phyloP scores from a whole-genome alignment of 305 asterid species.

The Fraxinus velutina region DNA sequence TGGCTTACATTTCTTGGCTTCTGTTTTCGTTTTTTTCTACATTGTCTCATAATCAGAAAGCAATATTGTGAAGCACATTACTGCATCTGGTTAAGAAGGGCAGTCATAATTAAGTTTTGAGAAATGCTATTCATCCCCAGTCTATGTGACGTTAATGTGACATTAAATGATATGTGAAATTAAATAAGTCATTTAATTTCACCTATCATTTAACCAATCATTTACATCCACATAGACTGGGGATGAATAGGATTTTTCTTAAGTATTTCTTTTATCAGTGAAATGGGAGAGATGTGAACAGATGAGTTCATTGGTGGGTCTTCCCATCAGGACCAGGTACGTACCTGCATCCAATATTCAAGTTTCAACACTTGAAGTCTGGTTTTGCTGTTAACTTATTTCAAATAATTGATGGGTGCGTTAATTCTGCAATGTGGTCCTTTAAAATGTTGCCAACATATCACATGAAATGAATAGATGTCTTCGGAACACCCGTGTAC shows the following conservation, averaged over 20 bases:
- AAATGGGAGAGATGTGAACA: constrained; percentile 23
- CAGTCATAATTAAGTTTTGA: neutral
- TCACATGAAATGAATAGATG: neutral
- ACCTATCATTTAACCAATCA: too few relatives aligned
- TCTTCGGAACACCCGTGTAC: neutral
- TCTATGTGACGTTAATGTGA: too few relatives aligned
- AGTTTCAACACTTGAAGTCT: neutral
- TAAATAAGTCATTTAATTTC: too few relatives aligned
- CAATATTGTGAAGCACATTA: neutral
- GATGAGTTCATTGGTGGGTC: constrained; percentile 2
- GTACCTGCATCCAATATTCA: constrained; percentile 10
- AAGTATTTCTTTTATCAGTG: neutral
- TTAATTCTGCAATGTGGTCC: constrained; percentile 28
- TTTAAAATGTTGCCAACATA: neutral
- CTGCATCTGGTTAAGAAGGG: neutral
- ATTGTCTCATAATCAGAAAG: neutral
- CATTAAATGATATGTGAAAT: too few relatives aligned
- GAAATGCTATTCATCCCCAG: too few relatives aligned
- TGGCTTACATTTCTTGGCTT: neutral
- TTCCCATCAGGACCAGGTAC: constrained; percentile 22
- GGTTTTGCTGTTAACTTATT: neutral
- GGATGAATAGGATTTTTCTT: too few relatives aligned
- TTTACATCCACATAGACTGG: too few relatives aligned
- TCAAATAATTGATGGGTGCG: constrained; percentile 13
- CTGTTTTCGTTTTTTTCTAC: neutral